Conservation (phyloP, 768 basidiomycete genomes). For the Pleurotus eryngii region DNA sequence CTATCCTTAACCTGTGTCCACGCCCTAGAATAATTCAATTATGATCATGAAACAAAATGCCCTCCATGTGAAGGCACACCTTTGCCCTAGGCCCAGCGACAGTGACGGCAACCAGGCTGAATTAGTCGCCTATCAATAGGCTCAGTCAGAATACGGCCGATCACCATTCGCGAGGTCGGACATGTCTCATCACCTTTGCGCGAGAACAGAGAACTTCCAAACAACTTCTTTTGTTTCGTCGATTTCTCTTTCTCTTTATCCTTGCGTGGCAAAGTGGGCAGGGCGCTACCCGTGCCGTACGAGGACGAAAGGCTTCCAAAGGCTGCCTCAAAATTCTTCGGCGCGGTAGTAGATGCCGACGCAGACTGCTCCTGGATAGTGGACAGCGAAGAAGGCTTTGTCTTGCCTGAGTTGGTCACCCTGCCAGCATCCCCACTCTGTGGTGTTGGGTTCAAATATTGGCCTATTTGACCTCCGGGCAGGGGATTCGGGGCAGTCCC, state of each 20-base stretch:
- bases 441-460: background rate
- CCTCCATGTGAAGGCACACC: background rate
- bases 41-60: no score
- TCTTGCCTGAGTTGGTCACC: background rate
- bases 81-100: background rate
- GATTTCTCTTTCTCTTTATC: background rate
- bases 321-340: conserved; percentile 2
- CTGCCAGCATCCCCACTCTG: background rate
- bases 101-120: background rate
- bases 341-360: background rate
- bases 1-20: no score
- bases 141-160: background rate
- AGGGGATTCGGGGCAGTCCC: background rate
- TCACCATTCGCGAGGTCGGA: background rate
- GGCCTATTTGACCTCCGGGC: background rate
- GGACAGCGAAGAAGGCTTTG: conserved; percentile 5
- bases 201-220: background rate
- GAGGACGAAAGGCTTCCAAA: conserved; percentile 6
- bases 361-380: background rate
- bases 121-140: background rate
- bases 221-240: background rate
- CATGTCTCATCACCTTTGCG: background rate
- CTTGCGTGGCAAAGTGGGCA: conserved; percentile 3
- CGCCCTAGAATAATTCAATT: no score
- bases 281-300: background rate